phyloP scores from a whole-genome alignment of 2,329 filamentous ascomycete species.

The Penicillium janthinellum region DNA sequence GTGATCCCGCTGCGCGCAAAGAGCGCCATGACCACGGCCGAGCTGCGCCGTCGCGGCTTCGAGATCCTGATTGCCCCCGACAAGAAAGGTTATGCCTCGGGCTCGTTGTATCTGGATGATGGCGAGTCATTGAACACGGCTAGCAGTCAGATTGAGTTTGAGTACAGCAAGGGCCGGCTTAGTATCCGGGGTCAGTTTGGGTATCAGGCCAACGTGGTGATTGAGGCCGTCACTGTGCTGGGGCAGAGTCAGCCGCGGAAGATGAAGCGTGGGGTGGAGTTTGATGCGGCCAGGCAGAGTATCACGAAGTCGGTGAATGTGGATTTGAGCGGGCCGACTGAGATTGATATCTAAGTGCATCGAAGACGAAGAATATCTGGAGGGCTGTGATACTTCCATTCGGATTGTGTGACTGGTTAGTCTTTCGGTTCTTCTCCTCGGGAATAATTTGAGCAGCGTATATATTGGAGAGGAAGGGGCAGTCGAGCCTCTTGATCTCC shows the following conservation, averaged over 20 bases:
- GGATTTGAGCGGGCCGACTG: slow-evolving; percentile 25
- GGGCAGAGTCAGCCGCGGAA: slow-evolving; percentile 21
- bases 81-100: slow-evolving; percentile 62
- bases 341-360: slow-evolving; percentile 5
- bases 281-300: slow-evolving; percentile 23
- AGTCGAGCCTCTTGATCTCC: background rate
- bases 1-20: slow-evolving; percentile 60
- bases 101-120: slow-evolving; percentile 76
- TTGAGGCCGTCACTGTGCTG: slow-evolving; percentile 40
- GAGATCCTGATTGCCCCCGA: slow-evolving; percentile 70
- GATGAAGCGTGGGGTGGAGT: slow-evolving; percentile 9
- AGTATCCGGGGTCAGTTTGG: slow-evolving; percentile 34
- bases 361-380: too few relatives aligned
- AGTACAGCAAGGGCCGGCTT: slow-evolving; percentile 55
- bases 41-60: slow-evolving; percentile 64
- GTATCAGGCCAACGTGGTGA: slow-evolving; percentile 28
- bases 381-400: too few relatives aligned
- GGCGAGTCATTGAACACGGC: slow-evolving; percentile 66
- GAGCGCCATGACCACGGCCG: slow-evolving; percentile 62
- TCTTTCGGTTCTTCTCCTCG: background rate
- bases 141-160: slow-evolving; percentile 60
- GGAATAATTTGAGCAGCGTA: too few relatives aligned
- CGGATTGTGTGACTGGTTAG: background rate
- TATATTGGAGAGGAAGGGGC: background rate
- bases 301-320: slow-evolving; percentile 29